Conservation (phyloP, 2,329 filamentous ascomycete genomes). For the Aspergillus amoenus region DNA sequence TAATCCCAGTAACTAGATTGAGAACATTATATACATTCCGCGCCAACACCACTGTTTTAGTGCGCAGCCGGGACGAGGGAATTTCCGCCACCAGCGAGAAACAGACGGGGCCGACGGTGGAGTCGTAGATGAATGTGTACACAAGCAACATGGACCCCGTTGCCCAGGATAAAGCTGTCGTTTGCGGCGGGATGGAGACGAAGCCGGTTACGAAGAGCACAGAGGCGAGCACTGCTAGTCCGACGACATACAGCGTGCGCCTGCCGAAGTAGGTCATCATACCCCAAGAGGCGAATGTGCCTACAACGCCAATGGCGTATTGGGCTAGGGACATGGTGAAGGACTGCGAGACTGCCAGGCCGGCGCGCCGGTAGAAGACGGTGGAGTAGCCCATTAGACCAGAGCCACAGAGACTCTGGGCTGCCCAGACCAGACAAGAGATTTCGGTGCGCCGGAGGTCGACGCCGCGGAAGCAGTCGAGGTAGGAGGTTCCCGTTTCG, state of each 20-base stretch:
- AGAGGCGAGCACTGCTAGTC: conserved; percentile 33
- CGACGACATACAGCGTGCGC: conserved; percentile 40
- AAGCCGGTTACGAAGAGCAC: conserved; percentile 40
- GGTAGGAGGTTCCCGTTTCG: conserved; percentile 21
- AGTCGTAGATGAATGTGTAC: conserved; percentile 46
- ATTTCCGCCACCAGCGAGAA: conserved; percentile 40
- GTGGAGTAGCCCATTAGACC: conserved; percentile 32
- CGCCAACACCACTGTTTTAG: background rate
- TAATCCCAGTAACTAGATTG: conserved; percentile 25
- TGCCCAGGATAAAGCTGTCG: conserved; percentile 34
- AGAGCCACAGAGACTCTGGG: conserved; percentile 30
- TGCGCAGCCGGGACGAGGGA: background rate
- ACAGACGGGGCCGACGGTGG: conserved; percentile 24
- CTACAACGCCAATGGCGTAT: conserved; percentile 43
- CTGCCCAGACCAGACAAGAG: conserved; percentile 28
- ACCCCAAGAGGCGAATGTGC: conserved; percentile 44
- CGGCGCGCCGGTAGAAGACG: conserved; percentile 37
- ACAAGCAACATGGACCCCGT: conserved; percentile 39
- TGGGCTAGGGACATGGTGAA: conserved; percentile 41
- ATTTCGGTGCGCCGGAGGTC: conserved; percentile 40
- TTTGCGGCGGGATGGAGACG: conserved; percentile 38
- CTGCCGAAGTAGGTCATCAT: conserved; percentile 40
- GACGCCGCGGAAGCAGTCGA: conserved; percentile 31
- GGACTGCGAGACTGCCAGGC: conserved; percentile 22
- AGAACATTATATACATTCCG: background rate